A percentile compares a stretch with the other conserved stretches of the same genome.
phyloP scores from a whole-genome alignment of 2,329 filamentous ascomycete genomes.

The Phyllosticta citriasiana region DNA sequence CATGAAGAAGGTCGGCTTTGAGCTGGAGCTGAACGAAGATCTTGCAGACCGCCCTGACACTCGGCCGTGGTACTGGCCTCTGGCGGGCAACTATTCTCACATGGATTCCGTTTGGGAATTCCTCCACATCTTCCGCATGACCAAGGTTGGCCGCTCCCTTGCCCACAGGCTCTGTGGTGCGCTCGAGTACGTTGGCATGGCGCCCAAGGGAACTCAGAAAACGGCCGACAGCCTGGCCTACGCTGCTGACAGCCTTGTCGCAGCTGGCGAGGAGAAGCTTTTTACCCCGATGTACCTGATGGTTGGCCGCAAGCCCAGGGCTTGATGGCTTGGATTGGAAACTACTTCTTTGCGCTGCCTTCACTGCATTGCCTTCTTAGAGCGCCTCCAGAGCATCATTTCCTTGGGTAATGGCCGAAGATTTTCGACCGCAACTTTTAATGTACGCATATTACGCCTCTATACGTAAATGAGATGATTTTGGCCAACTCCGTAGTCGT shows the following conservation, averaged over 20 bases:
- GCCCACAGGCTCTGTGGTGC: slow-evolving; percentile 68
- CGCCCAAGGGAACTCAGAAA: slow-evolving; percentile 80
- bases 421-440: neutral
- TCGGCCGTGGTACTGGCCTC: slow-evolving; percentile 88
- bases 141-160: slow-evolving; percentile 64
- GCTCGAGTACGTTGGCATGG: slow-evolving; percentile 64
- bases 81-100: slow-evolving; percentile 77
- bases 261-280: slow-evolving; percentile 77
- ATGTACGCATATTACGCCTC: neutral
- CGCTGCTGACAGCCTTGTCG: slow-evolving; percentile 76
- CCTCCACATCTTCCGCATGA: slow-evolving; percentile 81
- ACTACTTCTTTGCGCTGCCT: neutral
- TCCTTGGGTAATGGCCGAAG: neutral
- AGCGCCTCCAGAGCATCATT: neutral
- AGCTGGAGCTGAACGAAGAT: slow-evolving; percentile 75
- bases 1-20: slow-evolving; percentile 81
- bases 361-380: neutral
- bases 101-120: slow-evolving; percentile 71
- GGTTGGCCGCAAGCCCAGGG: slow-evolving; percentile 75
- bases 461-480: neutral
- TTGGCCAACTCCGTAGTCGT: neutral
- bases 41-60: slow-evolving; percentile 65
- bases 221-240: slow-evolving; percentile 81
- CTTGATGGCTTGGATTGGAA: neutral
- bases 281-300: slow-evolving; percentile 99